Evolutionary conservation across 345 rosid genomes (phyloP), one percentile per base, ranked within the genome.

Genomic region (Murraya paniculata): DNA sequence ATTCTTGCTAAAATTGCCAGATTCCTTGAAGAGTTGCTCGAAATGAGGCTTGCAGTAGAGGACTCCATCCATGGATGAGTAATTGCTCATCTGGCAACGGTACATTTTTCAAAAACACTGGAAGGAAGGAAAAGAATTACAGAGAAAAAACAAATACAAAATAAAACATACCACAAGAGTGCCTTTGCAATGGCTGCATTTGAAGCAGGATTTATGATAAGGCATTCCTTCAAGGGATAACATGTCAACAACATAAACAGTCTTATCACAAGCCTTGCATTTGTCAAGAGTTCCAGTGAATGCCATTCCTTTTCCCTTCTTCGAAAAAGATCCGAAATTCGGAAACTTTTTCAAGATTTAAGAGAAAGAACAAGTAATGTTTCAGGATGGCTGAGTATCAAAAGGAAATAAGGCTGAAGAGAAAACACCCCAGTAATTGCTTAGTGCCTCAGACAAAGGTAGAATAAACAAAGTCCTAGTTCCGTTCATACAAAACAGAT

Each of bases 11-110:
- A 91, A 97, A 90, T 94, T 91, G 78, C 98, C 99, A 79, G 98
- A 93, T 88, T 97, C 99, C 88, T 94, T 97, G 89, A 91, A 97
- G 59, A 97, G 94, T 78, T 94, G 99, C 87, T 97, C 98, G 65
- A 94, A 97, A 82, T 97, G 99, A 82, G 97, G 65, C 91, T 88
- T 97, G 92, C 99, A 97, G 80, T 90, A 97, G 73, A 97, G 89
- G 81, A 97, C 92, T 62, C 98, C 99, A 74, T 97, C 99, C 98
- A 97, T 97, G 77, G 98, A 94, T 58, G 97, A 94, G 85, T 97
- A 97, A 89, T 92, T 93, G 89, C 98, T 93, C 96, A 97, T 97
- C 99, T 97, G 80, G 53, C 2, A 36, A 35, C 27, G 2, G 61
- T 27, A 39, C 27, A 55, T 65, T 21, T 10, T 16, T 16, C 9